Evolutionary conservation across 2,329 filamentous ascomycete species (phyloP).

Genomic region (Amesomyces nigricolor): DNA sequence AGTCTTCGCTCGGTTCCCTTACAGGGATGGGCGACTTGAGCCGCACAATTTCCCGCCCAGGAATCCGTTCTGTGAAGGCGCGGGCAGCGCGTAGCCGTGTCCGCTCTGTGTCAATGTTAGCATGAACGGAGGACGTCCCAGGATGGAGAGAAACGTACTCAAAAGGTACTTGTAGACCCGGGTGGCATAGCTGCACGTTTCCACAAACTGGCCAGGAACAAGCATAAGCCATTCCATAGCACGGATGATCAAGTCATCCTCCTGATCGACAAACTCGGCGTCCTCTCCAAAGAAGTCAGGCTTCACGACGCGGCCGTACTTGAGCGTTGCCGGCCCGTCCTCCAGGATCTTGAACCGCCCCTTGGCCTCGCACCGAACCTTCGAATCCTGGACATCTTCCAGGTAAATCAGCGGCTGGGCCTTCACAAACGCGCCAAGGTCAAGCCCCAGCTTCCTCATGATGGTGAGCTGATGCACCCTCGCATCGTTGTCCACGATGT

Average conservation of each 20-base stretch:
- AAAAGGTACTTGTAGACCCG: slow-evolving; percentile 79
- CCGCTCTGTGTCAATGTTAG: slow-evolving; percentile 36
- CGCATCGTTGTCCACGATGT: slow-evolving; percentile 60
- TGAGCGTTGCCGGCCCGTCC: slow-evolving; percentile 45
- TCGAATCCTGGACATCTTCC: slow-evolving; percentile 39
- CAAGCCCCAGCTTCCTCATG: slow-evolving; percentile 68
- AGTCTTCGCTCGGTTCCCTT: slow-evolving; percentile 33
- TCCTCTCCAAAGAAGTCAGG: slow-evolving; percentile 65
- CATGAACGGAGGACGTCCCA: slow-evolving; percentile 14
- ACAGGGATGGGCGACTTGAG: slow-evolving; percentile 33
- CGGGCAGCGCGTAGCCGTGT: slow-evolving; percentile 51
- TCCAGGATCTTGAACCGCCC: slow-evolving; percentile 48
- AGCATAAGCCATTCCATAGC: slow-evolving; percentile 81
- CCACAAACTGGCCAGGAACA: slow-evolving; percentile 47
- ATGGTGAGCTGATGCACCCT: slow-evolving; percentile 65
- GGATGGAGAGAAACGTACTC: slow-evolving; percentile 51
- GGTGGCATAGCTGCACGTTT: slow-evolving; percentile 45
- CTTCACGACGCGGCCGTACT: slow-evolving; percentile 59
- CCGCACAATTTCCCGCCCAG: slow-evolving; percentile 44
- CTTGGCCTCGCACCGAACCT: slow-evolving; percentile 37
- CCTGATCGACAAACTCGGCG: slow-evolving; percentile 46
- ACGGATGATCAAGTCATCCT: slow-evolving; percentile 67
- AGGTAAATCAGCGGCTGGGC: slow-evolving; percentile 55
- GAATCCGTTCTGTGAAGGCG: slow-evolving; percentile 45
- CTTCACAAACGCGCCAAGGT: slow-evolving; percentile 67